Evolutionary conservation across 2,329 filamentous ascomycete genomes (phyloP).

Genomic region (Trichoderma guizhouense): DNA sequence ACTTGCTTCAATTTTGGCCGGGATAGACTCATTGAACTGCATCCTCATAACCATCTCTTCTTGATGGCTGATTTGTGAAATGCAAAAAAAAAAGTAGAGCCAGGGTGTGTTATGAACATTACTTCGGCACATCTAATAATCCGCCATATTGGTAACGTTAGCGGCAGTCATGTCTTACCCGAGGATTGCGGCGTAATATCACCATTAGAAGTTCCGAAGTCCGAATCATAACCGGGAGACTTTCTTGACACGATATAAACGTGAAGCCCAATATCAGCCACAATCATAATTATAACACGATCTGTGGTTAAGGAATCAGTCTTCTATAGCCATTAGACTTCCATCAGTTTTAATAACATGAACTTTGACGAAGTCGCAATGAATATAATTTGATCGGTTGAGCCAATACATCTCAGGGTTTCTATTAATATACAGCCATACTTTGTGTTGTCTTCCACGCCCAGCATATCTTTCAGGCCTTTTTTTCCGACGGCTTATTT

Average conservation of each 20-base stretch:
- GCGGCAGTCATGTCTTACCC: not conserved
- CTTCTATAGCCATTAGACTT: not conserved
- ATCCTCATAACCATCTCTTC: not conserved
- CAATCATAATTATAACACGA: not conserved
- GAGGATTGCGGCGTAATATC: not conserved
- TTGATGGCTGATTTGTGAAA: not conserved
- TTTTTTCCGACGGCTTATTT: not conserved
- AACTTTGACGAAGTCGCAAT: not conserved
- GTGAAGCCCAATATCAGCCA: not conserved
- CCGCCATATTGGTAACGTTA: not conserved
- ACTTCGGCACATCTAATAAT: not conserved
- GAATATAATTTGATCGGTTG: not conserved
- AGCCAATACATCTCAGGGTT: not conserved
- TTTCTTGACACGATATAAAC: not conserved
- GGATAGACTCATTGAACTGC: not conserved
- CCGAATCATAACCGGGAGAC: not conserved
- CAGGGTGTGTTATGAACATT: not conserved
- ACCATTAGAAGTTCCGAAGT: not conserved
- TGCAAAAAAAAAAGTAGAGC: not conserved
- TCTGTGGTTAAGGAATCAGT: rapidly evolving
- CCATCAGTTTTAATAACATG: not conserved
- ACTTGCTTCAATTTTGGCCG: rapidly evolving
- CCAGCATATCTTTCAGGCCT: too few species aligned
- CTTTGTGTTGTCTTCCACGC: too few species aligned
- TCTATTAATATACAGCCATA: not conserved